phyloP scores from a whole-genome alignment of 176 grass and related monocot genomes.

The Lolium perenne region DNA sequence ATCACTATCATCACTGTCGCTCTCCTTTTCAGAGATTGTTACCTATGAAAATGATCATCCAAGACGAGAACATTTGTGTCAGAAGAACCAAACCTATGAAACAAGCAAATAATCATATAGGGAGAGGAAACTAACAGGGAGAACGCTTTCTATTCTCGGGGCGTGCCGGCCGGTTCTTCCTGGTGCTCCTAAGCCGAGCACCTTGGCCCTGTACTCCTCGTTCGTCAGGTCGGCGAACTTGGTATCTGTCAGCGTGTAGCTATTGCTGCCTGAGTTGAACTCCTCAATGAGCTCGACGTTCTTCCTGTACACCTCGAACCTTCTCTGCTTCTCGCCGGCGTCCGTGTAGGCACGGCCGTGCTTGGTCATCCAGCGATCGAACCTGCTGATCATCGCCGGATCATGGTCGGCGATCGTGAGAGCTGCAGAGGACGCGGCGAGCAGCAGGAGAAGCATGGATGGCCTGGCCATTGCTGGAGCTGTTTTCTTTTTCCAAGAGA shows the following conservation, averaged over 20 bases:
- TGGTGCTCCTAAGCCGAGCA: constrained; percentile 5
- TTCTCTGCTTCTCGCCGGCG: constrained; percentile 47
- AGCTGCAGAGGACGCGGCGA: neutral
- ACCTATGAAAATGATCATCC: neutral
- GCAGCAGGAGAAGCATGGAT: neutral
- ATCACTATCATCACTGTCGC: neutral
- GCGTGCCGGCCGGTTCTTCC: neutral
- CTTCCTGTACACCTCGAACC: constrained; percentile 58
- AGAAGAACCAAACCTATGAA: too few relatives aligned
- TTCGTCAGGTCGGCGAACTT: constrained; percentile 67
- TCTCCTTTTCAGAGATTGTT: neutral
- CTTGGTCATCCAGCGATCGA: constrained; percentile 63
- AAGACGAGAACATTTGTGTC: neutral
- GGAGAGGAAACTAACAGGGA: constrained; percentile 30
- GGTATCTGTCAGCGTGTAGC: constrained; percentile 50
- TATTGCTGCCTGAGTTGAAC: constrained; percentile 47
- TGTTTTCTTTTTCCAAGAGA: neutral
- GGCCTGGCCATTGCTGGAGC: constrained; percentile 29
- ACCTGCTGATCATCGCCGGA: constrained; percentile 31
- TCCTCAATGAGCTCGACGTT: constrained; percentile 56
- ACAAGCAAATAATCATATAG: too few relatives aligned
- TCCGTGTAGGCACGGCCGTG: constrained; percentile 56
- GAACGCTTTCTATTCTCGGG: neutral
- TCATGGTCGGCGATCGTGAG: neutral
- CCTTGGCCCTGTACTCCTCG: constrained; percentile 61